Evolutionary conservation across 2,329 filamentous ascomycete species (phyloP).

Genomic region (Zymoseptoria pseudotritici): DNA sequence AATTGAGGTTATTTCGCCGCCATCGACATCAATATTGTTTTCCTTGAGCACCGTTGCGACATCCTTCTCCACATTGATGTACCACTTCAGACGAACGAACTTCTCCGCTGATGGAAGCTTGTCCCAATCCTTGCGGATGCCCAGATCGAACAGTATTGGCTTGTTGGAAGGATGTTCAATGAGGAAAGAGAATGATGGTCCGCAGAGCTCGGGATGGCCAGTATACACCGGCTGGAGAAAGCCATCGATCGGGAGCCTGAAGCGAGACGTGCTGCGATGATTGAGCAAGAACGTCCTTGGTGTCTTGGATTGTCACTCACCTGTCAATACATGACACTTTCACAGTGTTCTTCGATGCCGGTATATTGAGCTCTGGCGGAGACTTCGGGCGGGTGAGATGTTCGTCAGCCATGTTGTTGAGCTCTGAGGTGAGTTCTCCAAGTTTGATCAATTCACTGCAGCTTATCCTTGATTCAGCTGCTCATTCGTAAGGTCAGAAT

Average conservation of each 20-base stretch:
- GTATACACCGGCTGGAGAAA: conserved; percentile 36
- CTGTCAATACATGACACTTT: conserved; percentile 32
- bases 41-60: conserved; percentile 36
- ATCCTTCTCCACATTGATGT: conserved; percentile 37
- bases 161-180: conserved; percentile 40
- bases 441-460: neutral
- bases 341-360: conserved; percentile 24
- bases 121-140: conserved; percentile 40
- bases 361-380: conserved; percentile 29
- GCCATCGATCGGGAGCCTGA: conserved; percentile 23
- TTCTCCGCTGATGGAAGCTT: conserved; percentile 33
- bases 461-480: neutral
- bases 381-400: conserved; percentile 20
- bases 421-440: neutral
- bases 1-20: conserved; percentile 27
- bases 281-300: neutral
- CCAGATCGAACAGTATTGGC: conserved; percentile 42
- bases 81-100: conserved; percentile 25
- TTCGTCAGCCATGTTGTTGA: conserved; percentile 12
- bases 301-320: conserved; percentile 11
- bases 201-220: conserved; percentile 31
- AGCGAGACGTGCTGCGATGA: conserved; percentile 25
- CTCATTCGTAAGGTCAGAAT: neutral
- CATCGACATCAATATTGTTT: conserved; percentile 33
- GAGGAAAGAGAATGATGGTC: conserved; percentile 42